These are phyloP conservation scores for Mycena albidolilacea DNA, from an alignment of 768 basidiomycete genomes.

Conservation along the genomic window DNA sequence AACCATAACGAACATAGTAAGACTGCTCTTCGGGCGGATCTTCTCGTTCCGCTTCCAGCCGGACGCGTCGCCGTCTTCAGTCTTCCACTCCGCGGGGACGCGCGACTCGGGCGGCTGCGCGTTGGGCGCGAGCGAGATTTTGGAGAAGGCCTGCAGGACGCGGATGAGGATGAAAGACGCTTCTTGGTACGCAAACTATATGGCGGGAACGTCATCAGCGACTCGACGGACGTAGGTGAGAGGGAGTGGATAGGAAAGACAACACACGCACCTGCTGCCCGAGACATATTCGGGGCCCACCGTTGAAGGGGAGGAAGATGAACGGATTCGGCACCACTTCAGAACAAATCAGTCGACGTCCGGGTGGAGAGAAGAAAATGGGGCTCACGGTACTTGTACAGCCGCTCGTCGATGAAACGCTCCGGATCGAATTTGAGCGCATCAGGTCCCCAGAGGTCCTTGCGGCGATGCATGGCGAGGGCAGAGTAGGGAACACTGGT, in stretches of 20 bases:
- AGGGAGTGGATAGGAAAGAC: background rate
- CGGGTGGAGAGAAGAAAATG: background rate
- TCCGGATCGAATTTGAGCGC: slow-evolving; percentile 54
- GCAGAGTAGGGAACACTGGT: slow-evolving; percentile 52
- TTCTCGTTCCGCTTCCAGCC: slow-evolving; percentile 15
- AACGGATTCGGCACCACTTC: slow-evolving; percentile 55
- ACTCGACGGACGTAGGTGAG: too few species aligned
- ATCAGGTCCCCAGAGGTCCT: slow-evolving; percentile 73
- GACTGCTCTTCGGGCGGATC: slow-evolving; percentile 24
- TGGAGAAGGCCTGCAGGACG: slow-evolving; percentile 14
- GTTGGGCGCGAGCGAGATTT: slow-evolving; percentile 7
- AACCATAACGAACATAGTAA: slow-evolving; percentile 25
- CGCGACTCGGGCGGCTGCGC: slow-evolving; percentile 21
- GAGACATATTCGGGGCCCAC: slow-evolving; percentile 40
- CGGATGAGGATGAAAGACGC: slow-evolving; percentile 24
- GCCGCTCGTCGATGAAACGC: slow-evolving; percentile 55
- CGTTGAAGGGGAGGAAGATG: slow-evolving; percentile 60
- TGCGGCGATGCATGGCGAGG: slow-evolving; percentile 72
- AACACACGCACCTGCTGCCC: slow-evolving; percentile 11
- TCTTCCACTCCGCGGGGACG: slow-evolving; percentile 18
- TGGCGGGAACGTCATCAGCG: background rate
- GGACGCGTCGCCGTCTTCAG: background rate
- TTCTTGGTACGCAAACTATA: slow-evolving; percentile 19
- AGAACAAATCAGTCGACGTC: too few species aligned
- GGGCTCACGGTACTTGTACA: slow-evolving; percentile 46